Evolutionary conservation across 176 grass and related monocot genomes (phyloP).

Genomic region (Miscanthus lutarioriparius): DNA sequence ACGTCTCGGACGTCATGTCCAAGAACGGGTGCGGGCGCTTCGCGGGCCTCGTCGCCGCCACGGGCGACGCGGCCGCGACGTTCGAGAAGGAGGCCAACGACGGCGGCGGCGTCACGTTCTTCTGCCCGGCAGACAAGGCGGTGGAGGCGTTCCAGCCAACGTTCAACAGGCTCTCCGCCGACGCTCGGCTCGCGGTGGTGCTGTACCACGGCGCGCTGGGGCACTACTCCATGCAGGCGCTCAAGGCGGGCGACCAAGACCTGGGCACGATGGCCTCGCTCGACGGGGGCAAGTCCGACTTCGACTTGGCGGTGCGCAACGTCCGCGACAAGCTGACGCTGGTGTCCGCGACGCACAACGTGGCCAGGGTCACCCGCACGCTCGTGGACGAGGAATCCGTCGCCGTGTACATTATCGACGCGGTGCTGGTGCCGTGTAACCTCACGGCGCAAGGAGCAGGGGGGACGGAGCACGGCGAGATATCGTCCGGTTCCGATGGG

Average conservation of each 20-base stretch:
- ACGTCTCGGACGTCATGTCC: slow-evolving; percentile 48
- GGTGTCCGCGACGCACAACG: background rate
- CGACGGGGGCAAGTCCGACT: slow-evolving; percentile 20
- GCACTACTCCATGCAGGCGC: slow-evolving; percentile 49
- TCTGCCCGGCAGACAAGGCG: slow-evolving; percentile 61
- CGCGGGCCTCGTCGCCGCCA: slow-evolving; percentile 41
- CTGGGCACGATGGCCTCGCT: slow-evolving; percentile 46
- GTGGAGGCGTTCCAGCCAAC: slow-evolving; percentile 50
- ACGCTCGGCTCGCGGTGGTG: slow-evolving; percentile 39
- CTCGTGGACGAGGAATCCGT: slow-evolving; percentile 30
- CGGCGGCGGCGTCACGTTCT: slow-evolving; percentile 51
- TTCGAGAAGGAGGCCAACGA: slow-evolving; percentile 14
- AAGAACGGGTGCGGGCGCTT: slow-evolving; percentile 58
- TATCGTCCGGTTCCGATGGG: background rate
- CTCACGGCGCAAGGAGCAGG: background rate
- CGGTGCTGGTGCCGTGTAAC: slow-evolving; percentile 24
- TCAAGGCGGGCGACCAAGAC: slow-evolving; percentile 35
- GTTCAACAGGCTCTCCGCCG: slow-evolving; percentile 37
- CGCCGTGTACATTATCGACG: slow-evolving; percentile 43
- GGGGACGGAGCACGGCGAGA: background rate
- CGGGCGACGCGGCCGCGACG: slow-evolving; percentile 34
- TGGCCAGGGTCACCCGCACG: slow-evolving; percentile 20
- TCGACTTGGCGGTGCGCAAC: slow-evolving; percentile 11
- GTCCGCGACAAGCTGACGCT: slow-evolving; percentile 27
- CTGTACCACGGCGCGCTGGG: slow-evolving; percentile 55